Percentiles rank a stretch among this genome's conserved stretches.
These are phyloP conservation scores for Erodium chrysanthum DNA, from an alignment of 441 rosid genomes.

Conservation along the genomic window DNA sequence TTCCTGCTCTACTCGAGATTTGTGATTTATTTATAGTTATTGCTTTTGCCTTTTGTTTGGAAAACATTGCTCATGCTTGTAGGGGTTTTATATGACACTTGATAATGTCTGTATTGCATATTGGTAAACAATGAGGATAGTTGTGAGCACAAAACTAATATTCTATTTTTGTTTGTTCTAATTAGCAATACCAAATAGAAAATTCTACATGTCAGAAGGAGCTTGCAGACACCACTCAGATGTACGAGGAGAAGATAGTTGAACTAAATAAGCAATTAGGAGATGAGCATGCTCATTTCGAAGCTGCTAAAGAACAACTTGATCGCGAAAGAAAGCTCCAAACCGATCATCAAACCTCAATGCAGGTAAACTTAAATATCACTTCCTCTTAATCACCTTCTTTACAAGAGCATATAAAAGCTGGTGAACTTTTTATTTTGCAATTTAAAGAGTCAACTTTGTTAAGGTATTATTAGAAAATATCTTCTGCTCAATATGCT, in stretches of 20 bases:
- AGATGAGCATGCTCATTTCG: constrained; percentile 38
- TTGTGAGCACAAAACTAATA: constrained; percentile 4
- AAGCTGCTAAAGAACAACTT: constrained; percentile 45
- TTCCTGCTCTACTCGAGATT: not conserved
- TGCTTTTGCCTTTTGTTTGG: not conserved
- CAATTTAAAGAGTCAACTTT: not conserved
- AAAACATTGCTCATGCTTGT: not conserved
- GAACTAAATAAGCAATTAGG: constrained; percentile 51
- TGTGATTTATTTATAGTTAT: not conserved
- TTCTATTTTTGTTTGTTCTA: constrained; percentile 18
- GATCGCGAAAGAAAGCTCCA: constrained; percentile 36
- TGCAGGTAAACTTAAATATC: constrained; percentile 40
- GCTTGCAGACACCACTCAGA: constrained; percentile 54
- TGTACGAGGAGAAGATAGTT: constrained; percentile 56
- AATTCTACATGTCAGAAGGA: constrained; percentile 54
- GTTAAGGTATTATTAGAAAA: not conserved
- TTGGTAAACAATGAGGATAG: not conserved
- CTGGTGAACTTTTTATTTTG: not conserved
- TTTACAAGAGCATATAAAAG: not conserved
- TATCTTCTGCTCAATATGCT: not conserved
- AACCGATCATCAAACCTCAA: constrained; percentile 40
- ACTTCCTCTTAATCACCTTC: not conserved
- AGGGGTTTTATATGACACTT: not conserved
- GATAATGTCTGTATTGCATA: not conserved
- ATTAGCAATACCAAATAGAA: constrained; percentile 51